phyloP scores from a whole-genome alignment of 2,329 filamentous ascomycete genomes.

The Xylariales sp. region DNA sequence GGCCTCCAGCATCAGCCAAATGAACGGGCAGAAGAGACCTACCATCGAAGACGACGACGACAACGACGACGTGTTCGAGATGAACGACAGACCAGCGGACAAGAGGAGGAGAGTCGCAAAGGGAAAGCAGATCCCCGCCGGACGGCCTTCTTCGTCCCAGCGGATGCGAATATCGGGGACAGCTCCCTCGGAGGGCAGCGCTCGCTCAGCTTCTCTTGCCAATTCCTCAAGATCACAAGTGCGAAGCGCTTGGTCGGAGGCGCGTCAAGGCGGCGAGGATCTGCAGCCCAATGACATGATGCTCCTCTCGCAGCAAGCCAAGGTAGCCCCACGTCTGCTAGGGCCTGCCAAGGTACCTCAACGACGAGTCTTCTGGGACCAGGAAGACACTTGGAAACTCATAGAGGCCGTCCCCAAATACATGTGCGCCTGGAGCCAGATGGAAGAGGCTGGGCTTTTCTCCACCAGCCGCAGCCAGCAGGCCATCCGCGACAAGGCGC shows the following conservation, averaged over 20 bases:
- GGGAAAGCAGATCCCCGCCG: background rate
- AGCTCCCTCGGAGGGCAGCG: background rate
- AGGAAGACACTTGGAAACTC: slow-evolving; percentile 36
- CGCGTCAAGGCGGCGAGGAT: background rate
- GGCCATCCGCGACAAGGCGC: slow-evolving; percentile 54
- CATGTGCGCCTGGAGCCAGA: slow-evolving; percentile 34
- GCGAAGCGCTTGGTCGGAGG: no score
- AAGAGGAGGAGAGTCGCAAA: slow-evolving; percentile 8
- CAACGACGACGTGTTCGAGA: slow-evolving; percentile 17
- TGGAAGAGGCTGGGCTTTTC: slow-evolving; percentile 34
- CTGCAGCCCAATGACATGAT: background rate
- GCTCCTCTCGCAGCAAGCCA: background rate
- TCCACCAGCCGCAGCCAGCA: slow-evolving; percentile 46
- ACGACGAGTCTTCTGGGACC: slow-evolving; percentile 35
- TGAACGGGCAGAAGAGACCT: slow-evolving; percentile 9
- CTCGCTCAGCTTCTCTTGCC: background rate
- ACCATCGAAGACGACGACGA: slow-evolving; percentile 10
- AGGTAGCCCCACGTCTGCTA: background rate
- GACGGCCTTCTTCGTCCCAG: background rate
- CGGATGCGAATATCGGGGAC: background rate
- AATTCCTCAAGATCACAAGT: background rate
- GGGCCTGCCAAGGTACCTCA: slow-evolving; percentile 27
- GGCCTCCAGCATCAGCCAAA: no score
- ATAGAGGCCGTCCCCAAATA: slow-evolving; percentile 35
- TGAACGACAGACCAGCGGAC: slow-evolving; percentile 18